A percentile compares a stretch with the other conserved stretches of the same genome.
Evolutionary conservation across 805 yeast species (phyloP).

Genomic region (Cyberlindnera americana): DNA sequence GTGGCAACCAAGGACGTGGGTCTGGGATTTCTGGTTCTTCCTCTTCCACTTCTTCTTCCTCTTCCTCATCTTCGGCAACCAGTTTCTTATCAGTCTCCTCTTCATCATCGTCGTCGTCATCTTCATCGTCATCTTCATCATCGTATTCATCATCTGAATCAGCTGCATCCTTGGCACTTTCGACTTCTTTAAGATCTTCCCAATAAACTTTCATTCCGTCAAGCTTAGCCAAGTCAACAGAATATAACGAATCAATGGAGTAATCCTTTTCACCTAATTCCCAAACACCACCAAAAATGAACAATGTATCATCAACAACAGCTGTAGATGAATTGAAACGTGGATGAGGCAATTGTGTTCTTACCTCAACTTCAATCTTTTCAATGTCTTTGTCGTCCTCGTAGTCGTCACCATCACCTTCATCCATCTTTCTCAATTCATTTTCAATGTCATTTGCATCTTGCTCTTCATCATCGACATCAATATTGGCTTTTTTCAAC

Average conservation of each 20-base stretch:
- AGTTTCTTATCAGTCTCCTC: constrained; percentile 38
- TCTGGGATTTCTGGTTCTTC: constrained; percentile 77
- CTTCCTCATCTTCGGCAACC: constrained; percentile 48
- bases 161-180: constrained; percentile 47
- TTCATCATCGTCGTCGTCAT: constrained; percentile 67
- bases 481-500: constrained; percentile 67
- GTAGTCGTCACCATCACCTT: constrained; percentile 21
- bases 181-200: constrained; percentile 71
- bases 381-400: background rate
- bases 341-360: constrained; percentile 74
- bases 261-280: constrained; percentile 86
- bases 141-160: constrained; percentile 62
- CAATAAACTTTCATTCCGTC: constrained; percentile 87
- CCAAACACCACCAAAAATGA: constrained; percentile 87
- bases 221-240: constrained; percentile 77
- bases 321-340: constrained; percentile 84
- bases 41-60: constrained; percentile 58
- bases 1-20: constrained; percentile 94
- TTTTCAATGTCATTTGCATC: constrained; percentile 44
- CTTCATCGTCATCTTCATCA: constrained; percentile 61
- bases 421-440: constrained; percentile 43
- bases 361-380: constrained; percentile 35
- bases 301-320: constrained; percentile 79
- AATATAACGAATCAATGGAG: constrained; percentile 78
- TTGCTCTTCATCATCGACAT: constrained; percentile 39